phyloP scores from a whole-genome alignment of 2,329 filamentous ascomycete genomes.

The Trichoderma sp. region DNA sequence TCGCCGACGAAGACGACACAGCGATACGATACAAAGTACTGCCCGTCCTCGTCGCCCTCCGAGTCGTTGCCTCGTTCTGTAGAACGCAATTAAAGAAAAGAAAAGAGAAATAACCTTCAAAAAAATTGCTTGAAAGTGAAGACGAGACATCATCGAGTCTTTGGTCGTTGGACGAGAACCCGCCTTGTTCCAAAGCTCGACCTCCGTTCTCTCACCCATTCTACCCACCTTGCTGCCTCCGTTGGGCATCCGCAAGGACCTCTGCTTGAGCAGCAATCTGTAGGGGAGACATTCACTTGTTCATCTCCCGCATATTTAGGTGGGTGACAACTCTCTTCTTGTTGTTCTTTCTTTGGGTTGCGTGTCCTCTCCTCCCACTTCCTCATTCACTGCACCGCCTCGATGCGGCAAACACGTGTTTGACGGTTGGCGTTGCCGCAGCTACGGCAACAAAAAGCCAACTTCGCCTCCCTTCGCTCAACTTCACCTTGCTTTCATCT shows the following conservation, averaged over 20 bases:
- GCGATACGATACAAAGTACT: conserved; percentile 35
- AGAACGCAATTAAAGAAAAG: conserved; percentile 39
- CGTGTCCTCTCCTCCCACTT: not conserved
- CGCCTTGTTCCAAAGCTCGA: conserved; percentile 21
- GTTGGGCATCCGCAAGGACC: conserved; percentile 33
- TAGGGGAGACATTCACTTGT: conserved; percentile 98
- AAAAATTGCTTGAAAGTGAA: conserved; percentile 37
- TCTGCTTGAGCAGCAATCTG: conserved; percentile 45
- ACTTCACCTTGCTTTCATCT: conserved; percentile 34
- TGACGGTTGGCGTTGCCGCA: conserved; percentile 17
- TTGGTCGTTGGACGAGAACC: conserved; percentile 22
- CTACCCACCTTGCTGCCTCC: conserved; percentile 29
- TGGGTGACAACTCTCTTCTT: conserved; percentile 46
- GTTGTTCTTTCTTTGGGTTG: not conserved
- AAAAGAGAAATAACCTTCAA: conserved; percentile 26
- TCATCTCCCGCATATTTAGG: conserved; percentile 77
- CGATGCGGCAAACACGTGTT: conserved; percentile 19
- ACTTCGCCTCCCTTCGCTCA: conserved; percentile 33
- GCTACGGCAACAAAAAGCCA: conserved; percentile 30
- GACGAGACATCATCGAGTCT: conserved; percentile 36
- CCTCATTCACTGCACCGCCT: conserved; percentile 31
- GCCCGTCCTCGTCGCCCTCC: conserved; percentile 29
- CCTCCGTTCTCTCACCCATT: conserved; percentile 22
- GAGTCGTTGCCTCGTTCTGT: conserved; percentile 42
- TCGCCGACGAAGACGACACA: conserved; percentile 40